These are phyloP conservation scores for Erythrophleum ivorense DNA, from an alignment of 331 rosid species.

Conservation along the genomic window DNA sequence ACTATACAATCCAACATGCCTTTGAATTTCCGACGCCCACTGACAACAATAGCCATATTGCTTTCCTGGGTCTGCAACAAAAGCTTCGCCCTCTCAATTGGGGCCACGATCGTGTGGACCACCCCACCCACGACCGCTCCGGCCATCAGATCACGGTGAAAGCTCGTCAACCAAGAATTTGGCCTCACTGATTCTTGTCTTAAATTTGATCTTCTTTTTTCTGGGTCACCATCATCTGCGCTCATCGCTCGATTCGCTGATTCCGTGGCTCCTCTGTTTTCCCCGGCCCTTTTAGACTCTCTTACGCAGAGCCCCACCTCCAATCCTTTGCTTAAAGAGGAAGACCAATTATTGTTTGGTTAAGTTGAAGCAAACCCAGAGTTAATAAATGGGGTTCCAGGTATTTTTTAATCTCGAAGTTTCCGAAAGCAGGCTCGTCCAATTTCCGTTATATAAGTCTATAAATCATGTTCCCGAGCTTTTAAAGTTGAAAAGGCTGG, in stretches of 20 bases:
- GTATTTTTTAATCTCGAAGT: background rate
- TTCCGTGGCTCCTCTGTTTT: background rate
- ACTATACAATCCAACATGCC: constrained; percentile 86
- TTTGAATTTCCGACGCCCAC: constrained; percentile 70
- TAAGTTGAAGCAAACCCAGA: background rate
- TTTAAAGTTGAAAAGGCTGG: background rate
- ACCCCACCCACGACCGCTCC: constrained; percentile 90
- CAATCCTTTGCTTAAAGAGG: background rate
- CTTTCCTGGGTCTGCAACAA: constrained; percentile 96
- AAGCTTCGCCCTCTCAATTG: constrained; percentile 90
- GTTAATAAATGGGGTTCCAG: background rate
- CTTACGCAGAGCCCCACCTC: background rate
- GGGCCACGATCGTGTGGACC: constrained; percentile 97
- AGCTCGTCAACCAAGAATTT: constrained; percentile 52
- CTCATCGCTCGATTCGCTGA: constrained; percentile 53
- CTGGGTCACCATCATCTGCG: constrained; percentile 60
- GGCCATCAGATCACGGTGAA: constrained; percentile 91
- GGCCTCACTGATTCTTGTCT: constrained; percentile 34
- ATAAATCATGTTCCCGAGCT: background rate
- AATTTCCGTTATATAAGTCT: background rate
- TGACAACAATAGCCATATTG: constrained; percentile 72
- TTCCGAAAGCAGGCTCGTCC: background rate
- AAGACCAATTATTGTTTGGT: background rate
- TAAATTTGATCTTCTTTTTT: constrained; percentile 32
- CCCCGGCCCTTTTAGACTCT: background rate